Evolutionary conservation across 305 asterid genomes (phyloP), one percentile per base, ranked within the genome.

Genomic region (Fraxinus latifolia): DNA sequence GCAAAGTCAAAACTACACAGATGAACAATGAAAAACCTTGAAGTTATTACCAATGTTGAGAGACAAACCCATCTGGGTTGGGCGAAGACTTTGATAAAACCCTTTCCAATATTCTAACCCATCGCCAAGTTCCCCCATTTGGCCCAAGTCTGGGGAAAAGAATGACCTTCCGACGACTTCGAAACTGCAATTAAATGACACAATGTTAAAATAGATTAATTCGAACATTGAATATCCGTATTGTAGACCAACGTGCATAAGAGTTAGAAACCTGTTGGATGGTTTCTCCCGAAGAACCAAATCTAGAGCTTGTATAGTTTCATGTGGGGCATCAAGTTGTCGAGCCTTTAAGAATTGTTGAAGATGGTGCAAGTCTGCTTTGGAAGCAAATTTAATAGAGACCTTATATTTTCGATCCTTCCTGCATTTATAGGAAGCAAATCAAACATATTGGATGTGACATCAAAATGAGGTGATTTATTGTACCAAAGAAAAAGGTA

Each of bases 31-130:
- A 70, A 70, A 70, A 12, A 4, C 58, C 33, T 42, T 8, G 7
- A 76, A 78, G n/a, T 17, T 31, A 1, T 7, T 90, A 94, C 99
- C 97, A 3, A 95, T 89, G 31, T 95, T 95, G 0, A 95, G 86
- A 0, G 99, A 93, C 1, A 94, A 89, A 0, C 99, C 99, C 97
- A 95, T 95, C 83, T 95, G 99, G 4, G 97, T 90, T 3, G 97
- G 98, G 2, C 98, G 93, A 3, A 95, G 90, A 47, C 98, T 94
- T 78, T 94, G 98, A 74, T 93, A 95, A 77, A 88, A 95, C 0
- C 99, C 98, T 81, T 82, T 90, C 96, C 97, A 95, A 58, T 89
- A 92, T 19, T 90, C 89, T 0, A 94, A 5, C 7, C 98, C 97
- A 76, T 86, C 88, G 0, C 93, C 91, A 19, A 93, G 96, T 15